phyloP scores from a whole-genome alignment of 2,329 filamentous ascomycete species.

The Phoma sp. region DNA sequence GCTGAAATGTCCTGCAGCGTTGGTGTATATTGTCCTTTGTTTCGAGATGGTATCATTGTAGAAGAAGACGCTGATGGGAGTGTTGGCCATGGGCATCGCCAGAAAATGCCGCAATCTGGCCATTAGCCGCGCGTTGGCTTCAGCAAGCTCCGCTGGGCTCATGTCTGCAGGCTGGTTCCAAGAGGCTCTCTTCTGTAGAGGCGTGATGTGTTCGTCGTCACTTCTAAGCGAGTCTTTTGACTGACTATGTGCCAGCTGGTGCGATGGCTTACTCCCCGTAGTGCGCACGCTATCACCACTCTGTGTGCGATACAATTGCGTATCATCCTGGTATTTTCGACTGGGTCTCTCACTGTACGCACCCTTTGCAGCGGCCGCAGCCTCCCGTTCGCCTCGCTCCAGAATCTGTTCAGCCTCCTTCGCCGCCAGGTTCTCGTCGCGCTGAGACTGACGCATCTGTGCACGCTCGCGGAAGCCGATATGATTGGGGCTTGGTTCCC shows the following conservation, averaged over 20 bases:
- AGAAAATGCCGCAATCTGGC: slow-evolving; percentile 87
- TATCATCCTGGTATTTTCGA: slow-evolving; percentile 53
- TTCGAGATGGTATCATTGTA: slow-evolving; percentile 85
- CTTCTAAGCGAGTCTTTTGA: slow-evolving; percentile 36
- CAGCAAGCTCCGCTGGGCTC: slow-evolving; percentile 73
- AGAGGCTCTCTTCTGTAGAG: slow-evolving; percentile 56
- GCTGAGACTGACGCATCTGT: slow-evolving; percentile 58
- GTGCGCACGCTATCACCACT: slow-evolving; percentile 38
- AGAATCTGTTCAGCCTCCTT: slow-evolving; percentile 80
- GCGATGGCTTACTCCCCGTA: slow-evolving; percentile 20
- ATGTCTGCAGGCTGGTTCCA: slow-evolving; percentile 66
- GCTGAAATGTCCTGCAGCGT: slow-evolving; percentile 87
- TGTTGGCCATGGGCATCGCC: slow-evolving; percentile 77
- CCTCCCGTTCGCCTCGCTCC: slow-evolving; percentile 71
- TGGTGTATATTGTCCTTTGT: slow-evolving; percentile 82
- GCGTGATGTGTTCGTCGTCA: slow-evolving; percentile 39
- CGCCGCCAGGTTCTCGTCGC: slow-evolving; percentile 71
- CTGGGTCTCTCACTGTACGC: slow-evolving; percentile 72
- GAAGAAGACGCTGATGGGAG: slow-evolving; percentile 90
- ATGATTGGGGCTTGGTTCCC: slow-evolving; percentile 51
- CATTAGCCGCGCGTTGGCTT: slow-evolving; percentile 88
- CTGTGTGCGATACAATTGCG: slow-evolving; percentile 47
- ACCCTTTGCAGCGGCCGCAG: slow-evolving; percentile 71
- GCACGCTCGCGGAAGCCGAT: slow-evolving; percentile 44
- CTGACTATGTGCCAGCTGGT: slow-evolving; percentile 31